These are phyloP conservation scores for Bryoerythrophyllum caledonicum DNA, from an alignment of 225 moss, liverwort and hornwort species.

Conservation along the genomic window DNA sequence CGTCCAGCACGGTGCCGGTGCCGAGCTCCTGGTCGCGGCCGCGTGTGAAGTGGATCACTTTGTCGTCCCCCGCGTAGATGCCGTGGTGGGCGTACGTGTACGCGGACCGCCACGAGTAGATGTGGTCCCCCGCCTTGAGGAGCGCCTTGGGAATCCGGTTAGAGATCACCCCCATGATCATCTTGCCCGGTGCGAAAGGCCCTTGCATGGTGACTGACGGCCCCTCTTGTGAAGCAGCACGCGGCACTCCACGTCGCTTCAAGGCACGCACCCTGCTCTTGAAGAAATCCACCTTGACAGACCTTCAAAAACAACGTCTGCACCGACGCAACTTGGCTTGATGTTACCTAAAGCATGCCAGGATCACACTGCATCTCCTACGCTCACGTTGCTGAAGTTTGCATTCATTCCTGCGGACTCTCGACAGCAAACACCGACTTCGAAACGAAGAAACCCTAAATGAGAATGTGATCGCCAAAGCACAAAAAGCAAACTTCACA, in stretches of 20 bases:
- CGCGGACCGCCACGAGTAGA: slow-evolving; percentile 94
- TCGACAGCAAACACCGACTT: background rate
- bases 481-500: background rate
- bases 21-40: slow-evolving; percentile 91
- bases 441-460: background rate
- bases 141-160: slow-evolving; percentile 65
- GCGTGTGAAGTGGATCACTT: slow-evolving; percentile 90
- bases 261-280: slow-evolving; percentile 58
- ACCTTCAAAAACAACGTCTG: background rate
- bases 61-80: slow-evolving; percentile 66
- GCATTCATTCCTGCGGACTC: background rate
- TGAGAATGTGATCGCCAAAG: background rate
- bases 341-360: background rate
- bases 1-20: slow-evolving; percentile 77
- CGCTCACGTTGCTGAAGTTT: background rate
- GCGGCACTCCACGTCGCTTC: slow-evolving; percentile 43
- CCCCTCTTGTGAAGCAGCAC: slow-evolving; percentile 10
- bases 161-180: slow-evolving; percentile 85
- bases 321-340: background rate
- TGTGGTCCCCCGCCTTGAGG: slow-evolving; percentile 73
- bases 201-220: slow-evolving; percentile 46
- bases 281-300: slow-evolving; percentile 55
- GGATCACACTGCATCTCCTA: background rate
- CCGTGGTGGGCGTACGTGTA: slow-evolving; percentile 94
- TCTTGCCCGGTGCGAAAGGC: slow-evolving; percentile 53